Evolutionary conservation across 768 basidiomycete species (phyloP), one percentile per base, ranked within the genome.

Genomic region (Leccinellum albellum): DNA sequence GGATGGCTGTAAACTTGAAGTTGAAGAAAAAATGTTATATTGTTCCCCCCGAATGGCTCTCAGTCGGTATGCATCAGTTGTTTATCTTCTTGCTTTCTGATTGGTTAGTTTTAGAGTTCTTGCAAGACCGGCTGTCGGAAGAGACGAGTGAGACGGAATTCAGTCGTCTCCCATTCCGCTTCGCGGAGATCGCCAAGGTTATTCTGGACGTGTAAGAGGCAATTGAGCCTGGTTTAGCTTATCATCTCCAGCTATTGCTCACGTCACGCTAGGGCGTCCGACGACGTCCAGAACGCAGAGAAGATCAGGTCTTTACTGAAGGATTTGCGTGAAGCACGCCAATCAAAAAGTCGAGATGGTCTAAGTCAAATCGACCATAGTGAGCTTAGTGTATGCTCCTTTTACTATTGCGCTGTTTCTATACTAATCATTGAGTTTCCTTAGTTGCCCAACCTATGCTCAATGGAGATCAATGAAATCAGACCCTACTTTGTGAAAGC

Each of bases 1-100:
- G 97, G 97, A 87, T 99, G 78, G 97, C 96, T 0, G 76, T 91
- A 3, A 93, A 96, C 67, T 77, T 98, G 50, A 99, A 99, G 75
- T 70, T 87, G 66, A 97, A 98, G 79, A 89, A 91, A 70, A 95
- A 94, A 73, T 98, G 96, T 60, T 86, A 91, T 63, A 93, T 99
- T 50, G 79, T 98, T 14, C 80, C 93, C 1, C 97, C 97, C 3
- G 79, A 82, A 29, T 99, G 97, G 97, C 77, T 99, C 28, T 84
- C 78, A 60, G 82, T 90, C 42, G 93, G 94, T 95, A 60, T 58
- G 89, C 49, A 46, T 51, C 32, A 10, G 17, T n/a, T 29, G 7
- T 2, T 8, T 56, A 37, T 50, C 14, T 20, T 29, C 14, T 24
- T 24, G 50, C 37, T 23, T 46, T 56, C 54, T 4, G 26, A 50